phyloP scores from a whole-genome alignment of 2,329 filamentous ascomycete genomes.

The Geoglossum cookeanum region DNA sequence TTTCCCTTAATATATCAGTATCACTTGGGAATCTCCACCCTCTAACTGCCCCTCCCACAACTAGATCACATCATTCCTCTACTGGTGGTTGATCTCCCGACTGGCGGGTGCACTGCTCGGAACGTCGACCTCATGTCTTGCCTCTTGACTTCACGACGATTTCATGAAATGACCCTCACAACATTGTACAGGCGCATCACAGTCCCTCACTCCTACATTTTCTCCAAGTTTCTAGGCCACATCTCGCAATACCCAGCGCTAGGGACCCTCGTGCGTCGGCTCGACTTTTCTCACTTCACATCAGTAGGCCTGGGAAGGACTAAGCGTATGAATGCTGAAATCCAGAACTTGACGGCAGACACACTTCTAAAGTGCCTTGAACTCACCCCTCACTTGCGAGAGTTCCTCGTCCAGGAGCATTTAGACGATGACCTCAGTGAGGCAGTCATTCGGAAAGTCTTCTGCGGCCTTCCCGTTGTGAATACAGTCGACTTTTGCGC shows the following conservation, averaged over 20 bases:
- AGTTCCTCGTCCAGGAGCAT: conserved; percentile 66
- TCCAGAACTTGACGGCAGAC: conserved; percentile 54
- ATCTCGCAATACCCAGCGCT: conserved; percentile 46
- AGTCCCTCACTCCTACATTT: conserved; percentile 66
- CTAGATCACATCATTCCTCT: conserved; percentile 55
- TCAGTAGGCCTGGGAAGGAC: conserved; percentile 58
- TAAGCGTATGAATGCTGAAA: conserved; percentile 53
- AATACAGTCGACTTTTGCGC: conserved; percentile 59
- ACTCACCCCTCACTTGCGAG: conserved; percentile 52
- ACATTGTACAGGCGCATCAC: conserved; percentile 65
- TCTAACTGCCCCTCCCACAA: neutral
- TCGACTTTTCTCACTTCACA: conserved; percentile 77
- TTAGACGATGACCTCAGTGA: conserved; percentile 55
- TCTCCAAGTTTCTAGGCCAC: conserved; percentile 60
- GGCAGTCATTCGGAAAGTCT: conserved; percentile 50
- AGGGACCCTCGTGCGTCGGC: conserved; percentile 55
- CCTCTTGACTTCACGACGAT: conserved; percentile 52
- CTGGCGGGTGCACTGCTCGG: conserved; percentile 56
- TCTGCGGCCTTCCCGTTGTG: conserved; percentile 44
- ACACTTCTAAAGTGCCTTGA: conserved; percentile 54
- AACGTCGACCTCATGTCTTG: conserved; percentile 64
- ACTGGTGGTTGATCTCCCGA: conserved; percentile 52
- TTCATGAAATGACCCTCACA: conserved; percentile 53
- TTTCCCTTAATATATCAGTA: too few species aligned
- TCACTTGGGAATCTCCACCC: neutral